Evolutionary conservation across 1,284 basidiomycete species (phyloP).

Genomic region (Irpex lacteus): DNA sequence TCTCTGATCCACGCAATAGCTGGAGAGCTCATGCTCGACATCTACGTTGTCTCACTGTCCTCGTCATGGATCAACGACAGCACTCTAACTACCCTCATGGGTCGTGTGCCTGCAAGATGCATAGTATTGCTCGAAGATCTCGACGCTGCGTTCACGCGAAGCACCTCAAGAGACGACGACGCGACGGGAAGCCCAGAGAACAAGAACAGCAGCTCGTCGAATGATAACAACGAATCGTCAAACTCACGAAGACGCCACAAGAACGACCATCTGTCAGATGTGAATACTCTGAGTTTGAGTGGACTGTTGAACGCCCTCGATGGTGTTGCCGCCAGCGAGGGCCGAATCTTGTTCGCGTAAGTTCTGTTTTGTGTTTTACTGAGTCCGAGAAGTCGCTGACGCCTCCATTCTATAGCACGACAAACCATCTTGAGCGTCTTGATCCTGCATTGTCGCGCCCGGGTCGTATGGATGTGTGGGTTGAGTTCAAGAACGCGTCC

Average conservation of each 20-base stretch:
- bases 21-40: conserved; percentile 76
- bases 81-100: conserved; percentile 74
- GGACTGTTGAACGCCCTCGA: conserved; percentile 83
- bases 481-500: conserved; percentile 83
- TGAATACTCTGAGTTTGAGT: conserved; percentile 76
- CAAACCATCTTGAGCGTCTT: conserved; percentile 80
- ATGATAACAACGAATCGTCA: conserved; percentile 27
- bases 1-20: conserved; percentile 84
- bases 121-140: conserved; percentile 84
- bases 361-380: conserved; percentile 25
- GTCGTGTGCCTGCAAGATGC: conserved; percentile 76
- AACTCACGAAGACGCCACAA: conserved; percentile 43
- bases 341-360: conserved; percentile 79
- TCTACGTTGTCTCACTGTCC: conserved; percentile 75
- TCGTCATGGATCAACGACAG: conserved; percentile 79
- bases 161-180: conserved; percentile 56
- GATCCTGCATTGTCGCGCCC: conserved; percentile 81
- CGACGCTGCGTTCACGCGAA: conserved; percentile 79
- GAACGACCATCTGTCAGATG: conserved; percentile 64
- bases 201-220: conserved; percentile 32
- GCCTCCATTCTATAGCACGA: conserved; percentile 45
- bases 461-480: conserved; percentile 89
- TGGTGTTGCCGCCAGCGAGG: conserved; percentile 83
- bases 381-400: neutral
- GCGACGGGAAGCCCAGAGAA: conserved; percentile 42